Evolutionary conservation across 2,329 filamentous ascomycete species (phyloP).

Genomic region (Fusarium siculi): DNA sequence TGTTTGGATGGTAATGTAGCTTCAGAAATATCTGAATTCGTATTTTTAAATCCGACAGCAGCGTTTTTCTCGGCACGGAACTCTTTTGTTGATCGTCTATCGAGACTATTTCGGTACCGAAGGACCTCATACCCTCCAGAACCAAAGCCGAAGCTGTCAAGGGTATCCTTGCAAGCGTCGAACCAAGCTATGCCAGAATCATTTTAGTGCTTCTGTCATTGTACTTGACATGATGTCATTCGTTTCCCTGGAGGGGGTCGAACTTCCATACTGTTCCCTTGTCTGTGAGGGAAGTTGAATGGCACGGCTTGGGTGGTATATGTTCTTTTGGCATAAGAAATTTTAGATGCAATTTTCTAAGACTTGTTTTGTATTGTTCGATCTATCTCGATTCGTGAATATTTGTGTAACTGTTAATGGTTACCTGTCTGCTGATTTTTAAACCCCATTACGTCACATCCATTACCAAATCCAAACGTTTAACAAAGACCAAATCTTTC

Average conservation of each 20-base stretch:
- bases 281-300: not conserved
- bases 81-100: fast-evolving
- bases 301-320: fast-evolving
- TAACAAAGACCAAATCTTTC: too few relatives aligned
- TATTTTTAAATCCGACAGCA: fast-evolving
- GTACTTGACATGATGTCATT: not conserved
- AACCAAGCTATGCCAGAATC: not conserved
- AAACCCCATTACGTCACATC: too few relatives aligned
- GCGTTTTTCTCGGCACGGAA: fast-evolving
- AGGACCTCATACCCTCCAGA: too few relatives aligned
- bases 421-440: too few relatives aligned
- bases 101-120: not conserved
- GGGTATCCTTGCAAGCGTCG: not conserved
- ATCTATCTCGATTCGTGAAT: too few relatives aligned
- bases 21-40: not conserved
- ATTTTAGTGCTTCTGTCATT: not conserved
- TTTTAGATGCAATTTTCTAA: too few relatives aligned
- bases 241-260: not conserved
- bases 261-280: too few relatives aligned
- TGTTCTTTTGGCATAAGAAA: not conserved
- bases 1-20: not conserved
- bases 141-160: too few relatives aligned
- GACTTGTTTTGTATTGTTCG: too few relatives aligned
- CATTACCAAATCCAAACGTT: too few relatives aligned
- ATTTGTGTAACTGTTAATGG: fast-evolving